Evolutionary conservation across 2,329 filamentous ascomycete genomes (phyloP), one percentile per base, ranked within the genome.

Genomic region (Monosporascus ibericus): DNA sequence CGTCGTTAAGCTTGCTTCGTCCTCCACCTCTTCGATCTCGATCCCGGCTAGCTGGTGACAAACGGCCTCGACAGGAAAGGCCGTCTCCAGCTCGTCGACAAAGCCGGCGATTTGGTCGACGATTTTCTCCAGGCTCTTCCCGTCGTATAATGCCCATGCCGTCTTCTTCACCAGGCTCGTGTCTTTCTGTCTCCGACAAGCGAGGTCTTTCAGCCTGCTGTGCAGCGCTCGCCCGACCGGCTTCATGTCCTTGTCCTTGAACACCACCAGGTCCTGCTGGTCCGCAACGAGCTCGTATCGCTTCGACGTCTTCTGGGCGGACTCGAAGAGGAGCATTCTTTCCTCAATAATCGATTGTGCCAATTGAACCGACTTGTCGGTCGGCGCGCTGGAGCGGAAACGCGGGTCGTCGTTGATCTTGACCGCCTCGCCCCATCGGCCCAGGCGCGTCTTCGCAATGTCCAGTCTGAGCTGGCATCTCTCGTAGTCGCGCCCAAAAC

Each of bases 361-460:
- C 25, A 53, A 48, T 38, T 50, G 49, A 25, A 52, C 48, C 48
- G 52, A 47, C 36, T 48, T 34, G 22, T 63, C 57, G 9, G 37
- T 14, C 5, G 60, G 54, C 15, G 44, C 15, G 11, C 27, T 30
- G 6, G 52, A 50, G 3, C 36, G 37, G 44, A 65, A 68, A 0
- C 56, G 57, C 6, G 54, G 52, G 51, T 69, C 62, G 0, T 65
- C 48, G 49, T 68, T 59, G 53, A 72, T 62, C 2, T 50, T 47
- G 24, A 68, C 60, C 6, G 65, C 62, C 37, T 68, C 50, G 20
- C 69, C 70, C 67, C 68, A 73, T 54, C 69, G 59, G 6, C 58
- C 60, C 14, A 74, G 62, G 27, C 68, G 63, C 2, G 61, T 52
- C 42, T 58, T 58, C 5, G 65, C 63, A 44, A 65, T 55, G 50